These are phyloP conservation scores for Teratosphaeria viscida DNA, from an alignment of 2,329 filamentous ascomycete genomes.

Conservation along the genomic window DNA sequence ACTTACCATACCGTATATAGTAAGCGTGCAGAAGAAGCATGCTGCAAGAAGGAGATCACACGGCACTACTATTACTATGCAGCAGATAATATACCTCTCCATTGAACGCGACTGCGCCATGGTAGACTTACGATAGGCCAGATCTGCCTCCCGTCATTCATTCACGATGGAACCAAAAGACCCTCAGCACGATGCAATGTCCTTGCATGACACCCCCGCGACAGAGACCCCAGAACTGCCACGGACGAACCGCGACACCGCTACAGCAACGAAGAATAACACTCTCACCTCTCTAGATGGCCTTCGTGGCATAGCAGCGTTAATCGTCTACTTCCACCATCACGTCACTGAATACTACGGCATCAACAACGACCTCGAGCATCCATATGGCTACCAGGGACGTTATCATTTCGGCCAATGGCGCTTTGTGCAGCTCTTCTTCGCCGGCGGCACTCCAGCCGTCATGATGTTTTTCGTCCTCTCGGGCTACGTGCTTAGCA, in stretches of 20 bases:
- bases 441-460: conserved; percentile 51
- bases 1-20: neutral
- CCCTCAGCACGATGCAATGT: neutral
- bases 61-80: neutral
- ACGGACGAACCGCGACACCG: neutral
- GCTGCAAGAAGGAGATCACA: neutral
- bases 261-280: neutral
- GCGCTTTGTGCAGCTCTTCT: conserved; percentile 49
- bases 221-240: neutral
- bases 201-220: neutral
- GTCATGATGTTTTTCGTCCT: conserved; percentile 43
- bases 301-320: neutral
- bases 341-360: neutral
- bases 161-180: neutral
- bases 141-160: neutral
- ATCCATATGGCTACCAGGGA: neutral
- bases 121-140: neutral
- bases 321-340: neutral
- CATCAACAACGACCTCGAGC: neutral
- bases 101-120: neutral
- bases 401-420: conserved; percentile 27
- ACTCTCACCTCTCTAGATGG: neutral
- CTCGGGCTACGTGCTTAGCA: conserved; percentile 40
- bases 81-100: neutral
- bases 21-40: neutral